Evolutionary conservation across 176 grass and related monocot species (phyloP).

Genomic region (Oryza australiensis): DNA sequence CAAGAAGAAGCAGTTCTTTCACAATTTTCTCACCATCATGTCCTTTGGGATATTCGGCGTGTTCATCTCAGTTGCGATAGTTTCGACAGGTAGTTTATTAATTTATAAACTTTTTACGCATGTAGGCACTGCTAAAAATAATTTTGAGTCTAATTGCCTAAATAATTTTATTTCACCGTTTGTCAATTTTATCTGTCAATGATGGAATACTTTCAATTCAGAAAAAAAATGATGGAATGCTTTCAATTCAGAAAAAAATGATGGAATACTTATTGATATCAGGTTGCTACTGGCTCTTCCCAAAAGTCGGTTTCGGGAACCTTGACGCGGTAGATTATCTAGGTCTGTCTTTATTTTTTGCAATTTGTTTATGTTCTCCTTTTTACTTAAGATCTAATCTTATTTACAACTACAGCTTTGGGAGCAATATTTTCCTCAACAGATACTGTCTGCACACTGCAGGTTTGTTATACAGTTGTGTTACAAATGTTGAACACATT

Average conservation of each 20-base stretch:
- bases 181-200: too few relatives aligned
- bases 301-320: conserved; percentile 67
- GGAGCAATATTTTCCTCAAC: conserved; percentile 92
- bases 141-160: not conserved
- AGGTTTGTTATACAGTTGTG: conserved; percentile 40
- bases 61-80: conserved; percentile 78
- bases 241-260: not conserved
- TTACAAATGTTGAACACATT: not conserved
- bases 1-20: conserved; percentile 98
- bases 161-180: too few relatives aligned
- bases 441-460: conserved; percentile 85
- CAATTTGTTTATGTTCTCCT: not conserved
- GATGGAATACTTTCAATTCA: too few relatives aligned
- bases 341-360: conserved; percentile 33
- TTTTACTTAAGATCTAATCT: not conserved
- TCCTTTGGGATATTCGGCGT: conserved; percentile 76
- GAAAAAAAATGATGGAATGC: not conserved
- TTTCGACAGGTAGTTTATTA: conserved; percentile 51
- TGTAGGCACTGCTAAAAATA: not conserved
- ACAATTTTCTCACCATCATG: conserved; percentile 94
- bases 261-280: not conserved
- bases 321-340: conserved; percentile 65
- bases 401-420: conserved; percentile 50
- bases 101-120: not conserved
- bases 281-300: conserved; percentile 82